phyloP scores from a whole-genome alignment of 495 filamentous ascomycete species.

The Penicillium coprophilum region DNA sequence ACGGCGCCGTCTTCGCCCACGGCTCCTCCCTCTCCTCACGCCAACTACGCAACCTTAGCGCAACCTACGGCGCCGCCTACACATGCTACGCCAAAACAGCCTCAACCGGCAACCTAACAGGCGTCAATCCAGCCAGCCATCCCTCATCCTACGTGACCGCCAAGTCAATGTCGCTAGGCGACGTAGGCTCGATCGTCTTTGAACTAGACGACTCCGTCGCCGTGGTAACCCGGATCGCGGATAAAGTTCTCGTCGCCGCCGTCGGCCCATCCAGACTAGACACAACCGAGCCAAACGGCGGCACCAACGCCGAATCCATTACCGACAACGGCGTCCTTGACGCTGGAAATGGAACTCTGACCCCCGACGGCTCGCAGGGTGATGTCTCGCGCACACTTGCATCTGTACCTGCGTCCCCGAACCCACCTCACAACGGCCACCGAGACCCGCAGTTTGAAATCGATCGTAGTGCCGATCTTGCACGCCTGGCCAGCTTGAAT shows the following conservation, averaged over 20 bases:
- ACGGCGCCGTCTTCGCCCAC: slow-evolving; percentile 49
- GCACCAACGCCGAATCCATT: slow-evolving; percentile 7
- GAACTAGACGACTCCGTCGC: slow-evolving; percentile 48
- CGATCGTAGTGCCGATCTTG: slow-evolving; percentile 44
- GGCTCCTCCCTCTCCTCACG: slow-evolving; percentile 44
- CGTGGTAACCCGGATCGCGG: slow-evolving; percentile 47
- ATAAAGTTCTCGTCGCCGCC: slow-evolving; percentile 48
- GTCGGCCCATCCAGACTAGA: slow-evolving; percentile 41
- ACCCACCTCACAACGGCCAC: slow-evolving; percentile 24
- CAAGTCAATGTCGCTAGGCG: slow-evolving; percentile 49
- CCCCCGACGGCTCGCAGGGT: slow-evolving; percentile 19
- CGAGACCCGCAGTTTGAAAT: slow-evolving; percentile 44
- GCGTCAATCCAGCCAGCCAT: slow-evolving; percentile 48
- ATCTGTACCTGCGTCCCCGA: slow-evolving; percentile 13
- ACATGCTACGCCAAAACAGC: slow-evolving; percentile 50
- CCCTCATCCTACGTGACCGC: slow-evolving; percentile 51
- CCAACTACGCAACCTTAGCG: slow-evolving; percentile 47
- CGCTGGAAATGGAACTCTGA: slow-evolving; percentile 15
- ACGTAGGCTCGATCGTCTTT: slow-evolving; percentile 51
- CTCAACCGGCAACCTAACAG: slow-evolving; percentile 47
- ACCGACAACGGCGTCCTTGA: slow-evolving; percentile 9
- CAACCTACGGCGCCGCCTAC: slow-evolving; percentile 50
- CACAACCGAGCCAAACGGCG: slow-evolving; percentile 18
- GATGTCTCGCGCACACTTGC: slow-evolving; percentile 18
- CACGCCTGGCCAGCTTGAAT: slow-evolving; percentile 43